phyloP scores from a whole-genome alignment of 306 rosid genomes.

The Vicia faba region DNA sequence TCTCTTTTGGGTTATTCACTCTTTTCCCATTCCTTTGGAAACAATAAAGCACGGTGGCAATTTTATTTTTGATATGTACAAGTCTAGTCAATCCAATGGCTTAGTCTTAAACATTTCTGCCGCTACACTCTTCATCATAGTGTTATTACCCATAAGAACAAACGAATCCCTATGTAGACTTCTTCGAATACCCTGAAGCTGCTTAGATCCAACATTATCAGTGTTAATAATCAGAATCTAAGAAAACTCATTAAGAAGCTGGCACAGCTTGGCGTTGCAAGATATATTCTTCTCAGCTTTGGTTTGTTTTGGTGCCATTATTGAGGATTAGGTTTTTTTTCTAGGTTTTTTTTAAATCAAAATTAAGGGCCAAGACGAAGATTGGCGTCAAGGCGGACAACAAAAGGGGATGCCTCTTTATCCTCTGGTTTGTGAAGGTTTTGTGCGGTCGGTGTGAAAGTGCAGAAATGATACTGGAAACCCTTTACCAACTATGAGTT shows the following conservation, averaged over 20 bases:
- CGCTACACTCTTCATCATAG: constrained; percentile 99
- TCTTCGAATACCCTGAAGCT: constrained; percentile 74
- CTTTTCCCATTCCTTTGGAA: no score
- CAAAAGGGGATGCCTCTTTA: constrained; percentile 66
- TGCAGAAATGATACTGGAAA: neutral
- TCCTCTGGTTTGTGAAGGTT: constrained; percentile 33
- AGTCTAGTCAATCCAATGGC: no score
- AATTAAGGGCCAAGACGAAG: constrained; percentile 78
- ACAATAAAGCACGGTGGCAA: no score
- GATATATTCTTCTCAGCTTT: constrained; percentile 81
- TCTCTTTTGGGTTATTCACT: no score
- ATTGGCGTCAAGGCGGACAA: constrained; percentile 77
- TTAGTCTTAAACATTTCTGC: no score
- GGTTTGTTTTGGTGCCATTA: constrained; percentile 61
- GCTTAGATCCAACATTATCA: constrained; percentile 91
- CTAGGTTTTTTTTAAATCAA: constrained; percentile 8
- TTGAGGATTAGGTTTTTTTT: neutral
- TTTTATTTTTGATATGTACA: no score
- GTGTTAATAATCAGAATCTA: constrained; percentile 80
- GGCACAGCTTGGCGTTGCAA: constrained; percentile 74
- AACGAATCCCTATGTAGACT: constrained; percentile 85
- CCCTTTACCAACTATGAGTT: no score
- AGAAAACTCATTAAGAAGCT: constrained; percentile 65
- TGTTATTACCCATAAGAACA: constrained; percentile 95
- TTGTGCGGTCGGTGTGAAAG: neutral